Base-by-base conservation (phyloP, 2,329 filamentous ascomycete genomes). In the Neospermospora avenae region DNA sequence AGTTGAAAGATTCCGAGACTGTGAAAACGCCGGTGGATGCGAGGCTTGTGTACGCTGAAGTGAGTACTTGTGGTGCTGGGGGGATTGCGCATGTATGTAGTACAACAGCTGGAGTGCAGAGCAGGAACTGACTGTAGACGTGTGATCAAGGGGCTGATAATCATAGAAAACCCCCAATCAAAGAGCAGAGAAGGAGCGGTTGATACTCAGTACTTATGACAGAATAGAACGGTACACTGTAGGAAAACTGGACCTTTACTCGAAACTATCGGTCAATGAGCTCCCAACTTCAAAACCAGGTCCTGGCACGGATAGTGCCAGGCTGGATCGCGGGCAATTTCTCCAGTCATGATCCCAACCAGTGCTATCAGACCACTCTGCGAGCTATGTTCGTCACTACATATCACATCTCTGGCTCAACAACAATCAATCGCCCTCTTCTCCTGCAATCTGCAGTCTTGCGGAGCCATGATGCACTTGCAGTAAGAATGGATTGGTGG, bases 161-260 rank as follows among this genome's bases (percentile, higher is more conserved):
- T 20, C 28, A 24, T 46, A 60, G 54, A 54, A 56, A 52, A 37
- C 58, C 48, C 52, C 60, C 48, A 16, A 24, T 51, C 16, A 49
- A 62, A 53, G n/a, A 16, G 6, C 41, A 18, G 20, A n/a, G 28
- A 48, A 54, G 44, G 41, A 41, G 41, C 56, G 44, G 61, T 45
- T 35, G 58, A 5, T 34, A 48, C 24, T 39, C 41, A 10, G 45
- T 65, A 62, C 58, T 65, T 65, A 62, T 52, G 49, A n/a, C n/a
- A n/a, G n/a, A n/a, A n/a, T n/a, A n/a, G 46, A 49, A 49, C 16
- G 48, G 41, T 52, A 48, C 14, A 25, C 55, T 42, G 39, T 37
- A 20, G 49, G 28, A 60, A 52, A 54, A 41, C 31, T 60, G 45
- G 55, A 58, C 55, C 59, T 61, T 60, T 31, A 52, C 55, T 55